Evolutionary conservation across 441 rosid genomes (phyloP), one percentile per base, ranked within the genome.

Genomic region (Erysimum pusillum): DNA sequence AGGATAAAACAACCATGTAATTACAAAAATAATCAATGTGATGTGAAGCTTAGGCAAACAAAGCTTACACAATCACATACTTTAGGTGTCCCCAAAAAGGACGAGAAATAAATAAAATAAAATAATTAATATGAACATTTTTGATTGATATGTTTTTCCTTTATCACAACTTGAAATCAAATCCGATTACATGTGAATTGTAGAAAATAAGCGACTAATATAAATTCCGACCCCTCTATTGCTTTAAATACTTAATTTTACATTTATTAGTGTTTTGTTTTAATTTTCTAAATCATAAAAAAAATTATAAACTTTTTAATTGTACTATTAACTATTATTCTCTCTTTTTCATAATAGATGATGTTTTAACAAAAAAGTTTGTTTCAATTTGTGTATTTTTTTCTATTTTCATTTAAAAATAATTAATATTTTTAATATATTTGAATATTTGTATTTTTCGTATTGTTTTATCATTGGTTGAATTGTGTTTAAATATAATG

Each of bases 11-110:
- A 76, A 62, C 28, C 15, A 59, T 36, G 17, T 32, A 20, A 75
- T 49, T 74, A 63, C 45, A 48, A 63, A 69, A 44, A 12, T 57
- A 35, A 54, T 41, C 57, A 69, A 44, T 63, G 67, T 76, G 80
- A 56, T 70, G 76, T 63, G 76, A 70, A 63, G 58, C 75, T 46
- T 63, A 70, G 66, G 36, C 52, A 70, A 70, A 10, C 76, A 63
- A 36, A 41, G 67, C 52, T 63, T 34, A 15, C 45, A 45, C 59
- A 63, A 25, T 70, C 66, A 70, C 71, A 70, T 63, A 70, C 63
- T 63, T 63, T 46, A 9, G 71, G 28, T 70, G 76, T 76, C 76
- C 52, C 67, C 53, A 52, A 34, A 48, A 69, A 62, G 18, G 18
- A 62, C 59, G 0, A n/a, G 17, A 53, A 9, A 54, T 38, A 18